phyloP scores from a whole-genome alignment of 192 early-diverging fungal species.

The Podila minutissima region DNA sequence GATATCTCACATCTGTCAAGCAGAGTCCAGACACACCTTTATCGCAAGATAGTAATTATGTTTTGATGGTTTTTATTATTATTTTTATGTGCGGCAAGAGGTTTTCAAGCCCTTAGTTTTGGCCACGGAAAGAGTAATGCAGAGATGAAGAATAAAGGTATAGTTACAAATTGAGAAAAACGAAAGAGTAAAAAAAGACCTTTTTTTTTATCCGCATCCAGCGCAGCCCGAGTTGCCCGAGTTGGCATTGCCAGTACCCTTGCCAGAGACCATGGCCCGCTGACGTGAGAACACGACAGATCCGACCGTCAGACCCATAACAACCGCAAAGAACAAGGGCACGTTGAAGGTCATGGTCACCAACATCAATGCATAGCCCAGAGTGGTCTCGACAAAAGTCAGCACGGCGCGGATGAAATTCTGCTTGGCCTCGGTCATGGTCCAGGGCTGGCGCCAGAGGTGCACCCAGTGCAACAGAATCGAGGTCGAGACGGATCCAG shows the following conservation, averaged over 20 bases:
- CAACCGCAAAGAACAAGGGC: conserved; percentile 65
- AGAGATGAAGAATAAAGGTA: not conserved
- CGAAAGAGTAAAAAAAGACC: not conserved
- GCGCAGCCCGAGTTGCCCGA: conserved; percentile 43
- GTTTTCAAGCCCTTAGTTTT: too few species aligned
- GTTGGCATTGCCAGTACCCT: conserved; percentile 1
- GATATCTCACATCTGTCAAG: too few species aligned
- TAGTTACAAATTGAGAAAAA: conserved; percentile 9
- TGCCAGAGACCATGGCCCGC: conserved; percentile 6
- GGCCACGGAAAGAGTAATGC: too few species aligned
- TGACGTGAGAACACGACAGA: conserved; percentile 56
- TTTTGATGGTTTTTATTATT: too few species aligned
- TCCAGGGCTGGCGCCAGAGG: conserved; percentile 41
- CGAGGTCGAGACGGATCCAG: not conserved
- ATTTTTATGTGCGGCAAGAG: too few species aligned
- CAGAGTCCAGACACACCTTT: too few species aligned
- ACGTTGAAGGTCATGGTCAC: conserved; percentile 75
- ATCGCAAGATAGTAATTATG: too few species aligned
- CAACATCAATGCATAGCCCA: conserved; percentile 67
- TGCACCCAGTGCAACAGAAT: conserved; percentile 39
- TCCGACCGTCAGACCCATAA: conserved; percentile 61
- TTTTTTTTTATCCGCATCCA: conserved; percentile 42
- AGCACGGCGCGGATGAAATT: conserved; percentile 50
- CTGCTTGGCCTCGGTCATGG: conserved; percentile 17
- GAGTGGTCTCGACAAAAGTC: conserved; percentile 53